Base-by-base conservation (phyloP, 257 asterid genomes). In the Nicotiana tomentosiformis region DNA sequence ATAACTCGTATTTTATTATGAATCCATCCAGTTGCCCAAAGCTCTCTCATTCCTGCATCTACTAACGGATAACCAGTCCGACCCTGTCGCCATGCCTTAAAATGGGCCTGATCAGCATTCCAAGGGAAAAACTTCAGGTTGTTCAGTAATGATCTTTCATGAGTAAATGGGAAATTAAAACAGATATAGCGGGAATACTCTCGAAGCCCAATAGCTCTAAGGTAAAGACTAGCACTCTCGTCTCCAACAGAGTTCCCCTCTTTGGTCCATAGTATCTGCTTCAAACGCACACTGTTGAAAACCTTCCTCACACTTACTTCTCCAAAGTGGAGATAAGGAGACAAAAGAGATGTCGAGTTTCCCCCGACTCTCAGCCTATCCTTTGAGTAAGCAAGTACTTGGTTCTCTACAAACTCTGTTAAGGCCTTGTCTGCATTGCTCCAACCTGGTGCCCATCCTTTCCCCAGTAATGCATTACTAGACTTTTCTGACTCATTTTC, bases 361-460 rank as follows among this genome's bases (percentile, higher is more conserved):
- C 93, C 95, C 0, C 93, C 88, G 5, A 96, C 97, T 69, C 81
- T 87, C 57, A 66, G 87, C 87, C 96, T 88, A 57, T 93, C 93
- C 6, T 79, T 90, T 0, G 98, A 91, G 94, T 96, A 96, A 82
- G 86, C 77, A 53, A 84, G 84, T 67, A 96, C 83, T 78, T 96
- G 96, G 69, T 83, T 86, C 76, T 94, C 96, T 0, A 90, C 6
- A 57, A 96, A 94, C 53, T 93, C 98, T 0, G 84, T 87, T 83
- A 94, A 89, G 15, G 92, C 91, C 83, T 90, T 96, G 83, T 94
- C 93, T 1, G 98, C 99, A 69, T 87, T 87, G 85, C 90, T 87
- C 99, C 99, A 96, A 66, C 98, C 97, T 0, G 99, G 98, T 7
- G 94, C 79, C 98, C 99, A 96, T 66, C 92, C 94, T 87, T 97